Evolutionary conservation across 495 filamentous ascomycete species (phyloP).

Genomic region (Aspergillus avenaceus): DNA sequence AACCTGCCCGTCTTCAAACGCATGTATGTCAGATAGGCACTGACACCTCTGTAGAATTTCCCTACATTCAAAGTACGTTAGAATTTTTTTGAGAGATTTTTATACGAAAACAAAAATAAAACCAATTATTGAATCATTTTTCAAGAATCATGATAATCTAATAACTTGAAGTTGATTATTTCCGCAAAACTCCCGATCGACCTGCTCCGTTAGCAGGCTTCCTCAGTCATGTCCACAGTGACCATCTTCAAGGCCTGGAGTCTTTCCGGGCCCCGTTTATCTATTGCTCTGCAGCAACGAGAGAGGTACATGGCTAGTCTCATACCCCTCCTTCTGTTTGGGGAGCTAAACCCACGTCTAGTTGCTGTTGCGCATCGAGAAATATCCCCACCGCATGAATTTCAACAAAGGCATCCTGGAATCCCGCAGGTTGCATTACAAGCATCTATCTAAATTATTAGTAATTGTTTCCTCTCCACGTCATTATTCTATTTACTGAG

Average conservation of each 20-base stretch:
- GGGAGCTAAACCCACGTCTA: slow-evolving; percentile 14
- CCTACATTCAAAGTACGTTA: slow-evolving; percentile 32
- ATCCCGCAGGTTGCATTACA: slow-evolving; percentile 61
- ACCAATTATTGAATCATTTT: neutral
- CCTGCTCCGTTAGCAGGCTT: slow-evolving; percentile 78
- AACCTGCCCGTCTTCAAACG: slow-evolving; percentile 2
- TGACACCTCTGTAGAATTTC: slow-evolving; percentile 32
- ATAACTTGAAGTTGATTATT: slow-evolving; percentile 67
- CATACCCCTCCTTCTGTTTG: neutral
- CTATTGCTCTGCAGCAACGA: slow-evolving; percentile 84
- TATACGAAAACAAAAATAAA: too few relatives aligned
- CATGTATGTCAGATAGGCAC: too few relatives aligned
- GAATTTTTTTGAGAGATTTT: too few relatives aligned
- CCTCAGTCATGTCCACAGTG: slow-evolving; percentile 88
- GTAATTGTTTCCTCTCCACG: slow-evolving; percentile 20
- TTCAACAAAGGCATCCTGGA: slow-evolving; percentile 75
- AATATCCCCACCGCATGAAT: slow-evolving; percentile 74
- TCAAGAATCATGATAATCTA: slow-evolving; percentile 1
- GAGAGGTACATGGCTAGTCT: slow-evolving; percentile 48
- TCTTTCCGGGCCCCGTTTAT: slow-evolving; percentile 72
- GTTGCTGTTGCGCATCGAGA: slow-evolving; percentile 69
- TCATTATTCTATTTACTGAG: neutral
- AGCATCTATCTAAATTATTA: slow-evolving; percentile 67
- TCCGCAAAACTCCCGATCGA: slow-evolving; percentile 53
- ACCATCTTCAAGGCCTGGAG: slow-evolving; percentile 84